Evolutionary conservation across 306 rosid species (phyloP), one percentile per base, ranked within the genome.

Genomic region (Geum urbanum): DNA sequence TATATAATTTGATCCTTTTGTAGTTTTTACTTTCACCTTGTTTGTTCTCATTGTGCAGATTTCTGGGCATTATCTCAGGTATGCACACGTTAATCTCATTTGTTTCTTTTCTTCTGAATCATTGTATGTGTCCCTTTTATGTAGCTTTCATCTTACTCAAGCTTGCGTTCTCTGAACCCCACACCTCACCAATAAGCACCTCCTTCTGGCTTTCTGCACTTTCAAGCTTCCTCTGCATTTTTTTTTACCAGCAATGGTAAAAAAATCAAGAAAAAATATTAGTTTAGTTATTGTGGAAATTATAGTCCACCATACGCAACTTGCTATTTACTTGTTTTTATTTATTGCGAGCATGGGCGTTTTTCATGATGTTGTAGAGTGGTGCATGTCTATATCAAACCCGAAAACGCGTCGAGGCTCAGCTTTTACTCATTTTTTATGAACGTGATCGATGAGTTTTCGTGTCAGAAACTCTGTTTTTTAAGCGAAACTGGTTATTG

Each of bases 71-170:
- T 77, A 55, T 68, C 55, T 43, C 47, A 66, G 78, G 80, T 55
- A 71, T 50, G 9, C 72, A 66, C 75, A 78, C 67, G 76, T 68
- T 84, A 47, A 59, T 32, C 75, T 55, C 76, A 50, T 70, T 72
- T 3, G 10, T 52, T 69, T 43, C 22, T 47, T 75, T 61, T 68
- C 75, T 78, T 55, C 52, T 14, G 9, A 55, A 74, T 74, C 20
- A 63, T 62, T 62, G n/a, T 27, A 24, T 48, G 58, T 27, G 35
- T 15, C 62, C 57, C 47, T 39, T 54, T 6, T 8, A 27, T 22
- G 37, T 35, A 67, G 37, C 76, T 57, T 76, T 57, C 66, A 72
- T 41, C 16, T 35, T 62, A 61, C 72, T 73, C 69, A 48, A 67
- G 57, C 45, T 32, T 55, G 64, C 39, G 19, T 63, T 63, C 9